Base-by-base conservation (phyloP, 2,329 filamentous ascomycete genomes). In the Orbilia javanica region DNA sequence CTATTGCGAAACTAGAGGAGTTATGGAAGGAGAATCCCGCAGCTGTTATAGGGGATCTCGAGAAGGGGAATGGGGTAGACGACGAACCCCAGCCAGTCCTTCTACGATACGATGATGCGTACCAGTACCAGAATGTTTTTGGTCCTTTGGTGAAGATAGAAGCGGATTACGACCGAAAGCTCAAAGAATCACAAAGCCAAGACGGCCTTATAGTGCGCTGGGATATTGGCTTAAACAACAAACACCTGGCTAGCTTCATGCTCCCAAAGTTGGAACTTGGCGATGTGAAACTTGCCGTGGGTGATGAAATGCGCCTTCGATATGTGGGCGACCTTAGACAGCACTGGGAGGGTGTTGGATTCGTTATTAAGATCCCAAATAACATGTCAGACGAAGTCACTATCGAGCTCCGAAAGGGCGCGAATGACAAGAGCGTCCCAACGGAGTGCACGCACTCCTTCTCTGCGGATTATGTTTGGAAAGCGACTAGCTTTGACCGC, bases 291-390 rank as follows among this genome's bases (percentile, higher is more conserved):
- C 88, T 99, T 81, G 96, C 96, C 1, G 96, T 99, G 20, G 96
- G 96, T 79, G 96, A 99, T 83, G 96, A 99, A 84, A 99, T 99
- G 96, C 92, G 96, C 50, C 87, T 99, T 80, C 93, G 96, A 81
- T 99, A 99, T 86, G 96, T 93, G 81, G 96, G 96, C 81, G 96
- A 98, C 84, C 87, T 99, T 62, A 92, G 94, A 48, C 89, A 92
- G 13, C 90, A 93, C 75, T 99, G 96, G 96, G 96, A 99, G 84
- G 96, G 96, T 42, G 96, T 99, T 36, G 96, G 96, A 80, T 99
- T 99, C 84, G 96, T 99, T 79, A 94, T 98, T 86, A 99, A 99
- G 86, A 98, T 99, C 77, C 96, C 96, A 22, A 98, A 99, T 87
- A 98, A 98, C 85, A 94, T 97, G 86, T 97, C 94, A 13, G 96